Conservation (phyloP, 306 rosid species). For the Dalbergia cochinchinensis region DNA sequence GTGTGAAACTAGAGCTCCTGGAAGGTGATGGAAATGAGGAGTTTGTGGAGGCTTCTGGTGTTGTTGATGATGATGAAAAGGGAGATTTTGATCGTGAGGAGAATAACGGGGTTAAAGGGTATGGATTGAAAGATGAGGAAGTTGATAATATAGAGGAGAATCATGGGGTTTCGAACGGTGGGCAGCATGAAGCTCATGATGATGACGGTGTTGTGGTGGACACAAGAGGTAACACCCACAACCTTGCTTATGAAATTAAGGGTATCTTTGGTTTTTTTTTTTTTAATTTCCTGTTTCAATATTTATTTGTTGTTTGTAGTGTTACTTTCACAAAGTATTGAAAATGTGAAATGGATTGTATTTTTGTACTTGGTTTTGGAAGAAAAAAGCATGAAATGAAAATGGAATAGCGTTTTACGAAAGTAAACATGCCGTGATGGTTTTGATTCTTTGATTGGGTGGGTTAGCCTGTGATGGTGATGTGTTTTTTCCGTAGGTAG, state of each 20-base stretch:
- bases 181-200: too few species aligned
- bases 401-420: background rate
- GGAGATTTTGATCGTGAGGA: conserved; percentile 30
- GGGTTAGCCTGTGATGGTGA: conserved; percentile 28
- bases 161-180: background rate
- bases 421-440: background rate
- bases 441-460: conserved; percentile 35
- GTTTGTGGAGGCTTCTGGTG: conserved; percentile 42
- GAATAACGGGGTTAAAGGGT: conserved; percentile 1
- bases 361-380: background rate
- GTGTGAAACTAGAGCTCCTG: background rate
- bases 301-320: too few species aligned
- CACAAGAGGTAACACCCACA: background rate
- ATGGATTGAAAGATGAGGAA: too few species aligned
- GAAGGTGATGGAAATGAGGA: conserved; percentile 45
- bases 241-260: background rate
- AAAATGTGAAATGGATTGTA: too few species aligned
- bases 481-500: conserved; percentile 29
- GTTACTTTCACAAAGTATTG: too few species aligned
- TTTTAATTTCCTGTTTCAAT: background rate
- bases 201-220: background rate
- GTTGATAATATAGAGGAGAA: conserved; percentile 14
- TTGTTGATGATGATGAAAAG: conserved; percentile 16
- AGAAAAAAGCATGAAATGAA: background rate
- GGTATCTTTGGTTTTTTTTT: too few species aligned